A percentile compares a stretch with the other conserved stretches of the same genome.
Conservation (phyloP, 257 asterid species). For the Fraxinus americana region DNA sequence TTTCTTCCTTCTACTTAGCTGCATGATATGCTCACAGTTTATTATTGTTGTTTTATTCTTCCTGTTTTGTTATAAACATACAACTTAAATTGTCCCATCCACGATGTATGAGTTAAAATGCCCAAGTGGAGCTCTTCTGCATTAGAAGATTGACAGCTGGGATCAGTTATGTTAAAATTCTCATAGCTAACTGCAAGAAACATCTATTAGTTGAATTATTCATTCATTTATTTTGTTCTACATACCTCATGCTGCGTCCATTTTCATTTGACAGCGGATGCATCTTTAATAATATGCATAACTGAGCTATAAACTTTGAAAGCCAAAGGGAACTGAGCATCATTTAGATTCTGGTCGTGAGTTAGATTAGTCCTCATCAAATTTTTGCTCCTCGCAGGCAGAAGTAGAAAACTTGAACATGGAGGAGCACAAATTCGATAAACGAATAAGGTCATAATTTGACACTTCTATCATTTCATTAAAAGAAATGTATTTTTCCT, state of each 20-base stretch:
- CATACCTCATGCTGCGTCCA: background rate
- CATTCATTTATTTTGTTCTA: constrained; percentile 6
- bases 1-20: background rate
- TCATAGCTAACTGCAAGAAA: background rate
- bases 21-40: constrained; percentile 17
- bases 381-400: constrained; percentile 55
- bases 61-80: constrained; percentile 1
- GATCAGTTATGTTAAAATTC: background rate
- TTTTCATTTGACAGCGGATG: background rate
- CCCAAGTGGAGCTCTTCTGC: constrained; percentile 5
- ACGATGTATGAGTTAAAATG: constrained; percentile 7
- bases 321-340: background rate
- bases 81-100: constrained; percentile 3
- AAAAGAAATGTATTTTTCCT: background rate
- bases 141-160: constrained; percentile 7
- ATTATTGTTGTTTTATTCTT: background rate
- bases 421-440: constrained; percentile 57
- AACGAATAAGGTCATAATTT: constrained; percentile 52
- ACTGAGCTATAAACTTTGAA: background rate
- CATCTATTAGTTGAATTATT: constrained; percentile 15
- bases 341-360: background rate
- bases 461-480: constrained; percentile 3
- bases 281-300: background rate
- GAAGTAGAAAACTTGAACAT: constrained; percentile 51
- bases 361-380: constrained; percentile 6